Evolutionary conservation across 768 basidiomycete genomes (phyloP), one percentile per base, ranked within the genome.

Genomic region (Suillus ampliporus): DNA sequence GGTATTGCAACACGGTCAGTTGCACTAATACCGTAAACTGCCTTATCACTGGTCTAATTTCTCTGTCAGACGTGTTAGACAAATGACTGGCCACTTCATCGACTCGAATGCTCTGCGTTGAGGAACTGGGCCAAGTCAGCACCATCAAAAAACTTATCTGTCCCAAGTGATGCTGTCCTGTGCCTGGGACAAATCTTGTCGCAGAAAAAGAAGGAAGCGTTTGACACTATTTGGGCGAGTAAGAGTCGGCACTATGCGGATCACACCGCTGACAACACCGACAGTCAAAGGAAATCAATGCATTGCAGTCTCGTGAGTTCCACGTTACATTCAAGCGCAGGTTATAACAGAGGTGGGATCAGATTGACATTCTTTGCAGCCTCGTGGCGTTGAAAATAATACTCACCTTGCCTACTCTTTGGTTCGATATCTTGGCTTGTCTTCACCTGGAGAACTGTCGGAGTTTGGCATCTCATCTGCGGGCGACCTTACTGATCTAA

Each of bases 101-200:
- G 89, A 73, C 73, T 75, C 1, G 96, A 98, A 81, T 98, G 97
- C 69, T 61, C 64, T 6, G 89, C 92, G 0, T 76, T 96, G 10
- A 82, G 81, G 60, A 77, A 75, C 58, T 89, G 88, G 90, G 78
- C 78, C 1, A 72, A 80, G 34, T 68, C 78, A 17, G 85, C 85
- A 6, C 82, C 84, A 2, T 84, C 83, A 2, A 62, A 74, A 14
- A 80, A 82, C 11, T 64, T 81, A 5, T 64, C 82, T 5, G 69
- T 89, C 19, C 93, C 95, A 0, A 87, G 83, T 37, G 95, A 97
- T 62, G 91, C 90, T 1, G 82, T 97, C 13, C 78, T 96, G 57
- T 90, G 89, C 65, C 76, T 98, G 15, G 94, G 86, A 0, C 84
- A 94, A 46, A 80, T 96, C 19, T 68, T 94, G 34, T 92, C 89